These are phyloP conservation scores for Aspergillus carlsbadensis DNA, from an alignment of 495 filamentous ascomycete species.

Conservation along the genomic window DNA sequence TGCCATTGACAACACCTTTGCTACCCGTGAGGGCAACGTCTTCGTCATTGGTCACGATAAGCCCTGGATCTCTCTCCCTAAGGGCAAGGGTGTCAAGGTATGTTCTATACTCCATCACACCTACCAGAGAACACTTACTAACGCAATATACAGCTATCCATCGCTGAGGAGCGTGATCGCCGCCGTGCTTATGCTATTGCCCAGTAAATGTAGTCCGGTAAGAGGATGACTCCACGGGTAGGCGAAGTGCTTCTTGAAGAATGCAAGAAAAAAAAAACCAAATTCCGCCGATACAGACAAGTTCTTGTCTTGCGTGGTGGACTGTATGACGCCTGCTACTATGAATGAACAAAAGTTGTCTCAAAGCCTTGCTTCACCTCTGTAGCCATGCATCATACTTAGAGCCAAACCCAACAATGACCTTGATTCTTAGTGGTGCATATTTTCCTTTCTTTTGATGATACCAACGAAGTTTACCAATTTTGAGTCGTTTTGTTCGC, in stretches of 20 bases:
- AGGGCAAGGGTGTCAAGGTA: constrained; percentile 99
- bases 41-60: constrained; percentile 97
- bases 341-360: constrained; percentile 24
- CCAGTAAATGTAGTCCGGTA: constrained; percentile 49
- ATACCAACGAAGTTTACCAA: constrained; percentile 7
- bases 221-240: constrained; percentile 25
- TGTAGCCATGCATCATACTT: not conserved
- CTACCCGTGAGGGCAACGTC: constrained; percentile 97
- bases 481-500: not conserved
- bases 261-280: constrained; percentile 18
- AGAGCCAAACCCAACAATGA: not conserved
- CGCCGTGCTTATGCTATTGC: constrained; percentile 77
- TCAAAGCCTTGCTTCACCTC: not conserved
- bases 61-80: constrained; percentile 97
- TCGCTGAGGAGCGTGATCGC: constrained; percentile 97
- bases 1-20: constrained; percentile 98
- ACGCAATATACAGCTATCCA: constrained; percentile 63
- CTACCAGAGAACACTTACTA: constrained; percentile 7
- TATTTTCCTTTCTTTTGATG: not conserved
- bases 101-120: constrained; percentile 14
- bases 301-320: constrained; percentile 45
- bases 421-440: not conserved
- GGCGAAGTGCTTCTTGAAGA: constrained; percentile 26
- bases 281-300: constrained; percentile 38
- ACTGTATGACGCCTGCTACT: constrained; percentile 37